These are phyloP conservation scores for Thalassia testudinum DNA, from an alignment of 116 monocot genomes.

Conservation along the genomic window DNA sequence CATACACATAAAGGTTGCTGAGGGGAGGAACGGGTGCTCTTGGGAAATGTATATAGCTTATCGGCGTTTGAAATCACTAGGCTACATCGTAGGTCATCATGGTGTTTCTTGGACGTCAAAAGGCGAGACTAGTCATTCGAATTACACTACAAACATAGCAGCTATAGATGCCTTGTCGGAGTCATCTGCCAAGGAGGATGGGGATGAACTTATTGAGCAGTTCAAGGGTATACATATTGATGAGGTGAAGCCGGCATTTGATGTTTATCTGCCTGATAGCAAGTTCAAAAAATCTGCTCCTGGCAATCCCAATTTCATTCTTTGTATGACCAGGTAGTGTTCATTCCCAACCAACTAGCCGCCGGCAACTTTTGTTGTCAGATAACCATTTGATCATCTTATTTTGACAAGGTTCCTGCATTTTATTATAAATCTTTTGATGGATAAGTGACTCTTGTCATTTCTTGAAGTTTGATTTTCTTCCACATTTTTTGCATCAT, in stretches of 20 bases:
- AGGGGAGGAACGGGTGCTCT: conserved; percentile 41
- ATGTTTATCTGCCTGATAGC: conserved; percentile 79
- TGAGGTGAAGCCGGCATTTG: conserved; percentile 35
- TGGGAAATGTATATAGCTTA: conserved; percentile 61
- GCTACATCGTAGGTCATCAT: conserved; percentile 70
- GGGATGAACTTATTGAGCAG: conserved; percentile 5
- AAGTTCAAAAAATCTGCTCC: conserved; percentile 75
- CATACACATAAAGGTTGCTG: conserved; percentile 42
- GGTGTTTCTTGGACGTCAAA: conserved; percentile 61
- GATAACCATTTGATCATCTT: not conserved
- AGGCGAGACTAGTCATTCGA: not conserved
- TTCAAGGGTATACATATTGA: conserved; percentile 31
- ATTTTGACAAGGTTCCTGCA: not conserved
- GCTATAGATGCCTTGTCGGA: not conserved
- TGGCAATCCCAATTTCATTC: conserved; percentile 46
- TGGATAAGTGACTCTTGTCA: too few species aligned
- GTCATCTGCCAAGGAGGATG: not conserved
- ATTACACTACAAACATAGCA: not conserved
- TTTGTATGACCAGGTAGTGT: conserved; percentile 44
- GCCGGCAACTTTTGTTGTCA: too few species aligned
- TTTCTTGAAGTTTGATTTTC: too few species aligned
- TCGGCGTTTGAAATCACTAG: conserved; percentile 69
- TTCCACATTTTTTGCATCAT: too few species aligned
- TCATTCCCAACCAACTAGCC: too few species aligned
- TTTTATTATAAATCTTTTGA: not conserved